These are phyloP conservation scores for Pyracantha coccinea DNA, from an alignment of 331 rosid genomes.

Conservation along the genomic window DNA sequence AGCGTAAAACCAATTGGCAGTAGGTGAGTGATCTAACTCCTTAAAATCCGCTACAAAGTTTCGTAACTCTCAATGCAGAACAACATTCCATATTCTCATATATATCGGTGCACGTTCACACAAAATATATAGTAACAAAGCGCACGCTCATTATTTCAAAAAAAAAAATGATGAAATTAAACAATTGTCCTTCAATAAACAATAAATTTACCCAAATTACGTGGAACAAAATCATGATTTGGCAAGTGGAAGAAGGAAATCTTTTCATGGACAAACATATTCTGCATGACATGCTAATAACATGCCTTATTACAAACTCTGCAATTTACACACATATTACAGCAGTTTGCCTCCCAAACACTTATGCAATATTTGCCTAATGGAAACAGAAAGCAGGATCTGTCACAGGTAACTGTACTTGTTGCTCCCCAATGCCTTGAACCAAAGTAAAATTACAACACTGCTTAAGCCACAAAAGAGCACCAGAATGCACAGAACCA, in stretches of 20 bases:
- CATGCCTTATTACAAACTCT: background rate
- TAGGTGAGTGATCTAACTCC: background rate
- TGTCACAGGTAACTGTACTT: background rate
- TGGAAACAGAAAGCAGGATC: background rate
- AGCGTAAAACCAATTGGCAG: too few species aligned
- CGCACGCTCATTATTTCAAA: background rate
- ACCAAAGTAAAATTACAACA: slow-evolving; percentile 3
- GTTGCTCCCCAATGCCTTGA: slow-evolving; percentile 5
- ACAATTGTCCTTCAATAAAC: background rate
- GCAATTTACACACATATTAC: background rate
- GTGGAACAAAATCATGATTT: background rate
- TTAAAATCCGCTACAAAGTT: too few species aligned
- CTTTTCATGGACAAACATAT: too few species aligned
- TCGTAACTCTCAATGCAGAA: too few species aligned
- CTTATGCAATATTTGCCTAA: background rate
- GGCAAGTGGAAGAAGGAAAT: background rate
- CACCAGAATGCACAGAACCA: slow-evolving; percentile 7
- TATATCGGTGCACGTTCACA: background rate
- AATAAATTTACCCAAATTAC: background rate
- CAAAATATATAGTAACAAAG: too few species aligned
- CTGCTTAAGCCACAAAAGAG: slow-evolving; percentile 9
- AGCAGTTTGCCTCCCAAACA: background rate
- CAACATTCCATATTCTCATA: background rate
- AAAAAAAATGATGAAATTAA: background rate
- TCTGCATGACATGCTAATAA: too few species aligned